These are phyloP conservation scores for Trichoderma harzianum DNA, from an alignment of 2,329 filamentous ascomycete species.

Conservation along the genomic window DNA sequence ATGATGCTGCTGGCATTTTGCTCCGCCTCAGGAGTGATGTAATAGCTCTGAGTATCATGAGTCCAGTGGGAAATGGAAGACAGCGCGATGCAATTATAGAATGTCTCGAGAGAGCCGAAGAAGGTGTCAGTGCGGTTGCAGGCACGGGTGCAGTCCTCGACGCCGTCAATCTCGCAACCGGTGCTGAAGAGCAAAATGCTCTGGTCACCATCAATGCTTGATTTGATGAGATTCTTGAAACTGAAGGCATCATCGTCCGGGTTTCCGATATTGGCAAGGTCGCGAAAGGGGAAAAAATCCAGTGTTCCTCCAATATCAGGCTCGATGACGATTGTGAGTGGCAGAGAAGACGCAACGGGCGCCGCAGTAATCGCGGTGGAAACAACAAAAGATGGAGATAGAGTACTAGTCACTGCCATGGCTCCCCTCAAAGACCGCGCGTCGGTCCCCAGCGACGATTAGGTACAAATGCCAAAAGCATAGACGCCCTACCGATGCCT, in stretches of 20 bases:
- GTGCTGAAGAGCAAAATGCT: slow-evolving; percentile 32
- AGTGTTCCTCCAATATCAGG: slow-evolving; percentile 31
- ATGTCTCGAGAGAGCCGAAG: slow-evolving; percentile 37
- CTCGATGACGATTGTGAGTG: slow-evolving; percentile 30
- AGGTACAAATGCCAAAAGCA: background rate
- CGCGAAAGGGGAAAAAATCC: slow-evolving; percentile 38
- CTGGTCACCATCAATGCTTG: slow-evolving; percentile 33
- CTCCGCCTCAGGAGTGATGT: slow-evolving; percentile 34
- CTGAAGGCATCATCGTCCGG: slow-evolving; percentile 28
- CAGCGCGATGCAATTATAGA: slow-evolving; percentile 39
- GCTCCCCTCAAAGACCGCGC: background rate
- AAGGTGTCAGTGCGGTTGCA: slow-evolving; percentile 31
- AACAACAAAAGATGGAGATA: background rate
- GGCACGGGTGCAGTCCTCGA: slow-evolving; percentile 32
- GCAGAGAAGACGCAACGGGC: slow-evolving; percentile 18
- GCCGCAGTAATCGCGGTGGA: slow-evolving; percentile 23
- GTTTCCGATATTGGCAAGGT: slow-evolving; percentile 32
- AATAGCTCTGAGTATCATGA: slow-evolving; percentile 28
- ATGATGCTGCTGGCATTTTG: slow-evolving; percentile 36
- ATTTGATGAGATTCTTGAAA: slow-evolving; percentile 35
- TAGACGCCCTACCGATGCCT: background rate
- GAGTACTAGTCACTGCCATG: slow-evolving; percentile 11
- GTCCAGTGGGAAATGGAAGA: slow-evolving; percentile 36
- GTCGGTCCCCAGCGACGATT: slow-evolving; percentile 1
- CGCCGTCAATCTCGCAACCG: slow-evolving; percentile 31